These are phyloP conservation scores for Globisporangium heterothallicum DNA, from an alignment of 352 stramenopile genomes.

Conservation along the genomic window DNA sequence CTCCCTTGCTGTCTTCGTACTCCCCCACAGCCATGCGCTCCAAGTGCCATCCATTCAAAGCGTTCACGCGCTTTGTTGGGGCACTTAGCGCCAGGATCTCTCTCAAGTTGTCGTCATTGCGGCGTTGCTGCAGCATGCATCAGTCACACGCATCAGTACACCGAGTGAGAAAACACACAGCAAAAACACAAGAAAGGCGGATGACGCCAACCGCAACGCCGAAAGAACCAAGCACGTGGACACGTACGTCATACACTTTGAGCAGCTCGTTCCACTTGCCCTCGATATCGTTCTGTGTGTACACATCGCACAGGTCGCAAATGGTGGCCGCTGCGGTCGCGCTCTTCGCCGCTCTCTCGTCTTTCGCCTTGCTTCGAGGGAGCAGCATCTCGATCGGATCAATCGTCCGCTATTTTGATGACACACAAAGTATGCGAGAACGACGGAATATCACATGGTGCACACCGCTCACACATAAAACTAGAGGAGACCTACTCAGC, in stretches of 20 bases:
- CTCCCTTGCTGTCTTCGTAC: slow-evolving; percentile 31
- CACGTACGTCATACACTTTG: slow-evolving; percentile 63
- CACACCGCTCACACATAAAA: neutral
- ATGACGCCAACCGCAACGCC: neutral
- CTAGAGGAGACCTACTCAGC: neutral
- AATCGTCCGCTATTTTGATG: neutral
- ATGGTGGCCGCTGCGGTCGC: slow-evolving; percentile 26
- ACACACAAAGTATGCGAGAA: too few species aligned
- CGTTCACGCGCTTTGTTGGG: slow-evolving; percentile 46
- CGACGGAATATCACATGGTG: neutral
- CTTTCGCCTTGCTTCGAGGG: slow-evolving; percentile 21
- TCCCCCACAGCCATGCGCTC: slow-evolving; percentile 80
- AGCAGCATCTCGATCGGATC: slow-evolving; percentile 13
- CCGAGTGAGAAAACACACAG: neutral
- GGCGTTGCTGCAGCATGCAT: slow-evolving; percentile 73
- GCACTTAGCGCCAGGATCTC: slow-evolving; percentile 75
- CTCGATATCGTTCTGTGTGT: slow-evolving; percentile 54
- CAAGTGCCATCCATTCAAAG: slow-evolving; percentile 70
- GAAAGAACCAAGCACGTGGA: neutral
- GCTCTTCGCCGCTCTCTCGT: slow-evolving; percentile 15
- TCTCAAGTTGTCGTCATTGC: slow-evolving; percentile 65
- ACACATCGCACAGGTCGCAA: slow-evolving; percentile 55
- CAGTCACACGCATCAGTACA: neutral
- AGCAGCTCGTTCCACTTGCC: slow-evolving; percentile 67
- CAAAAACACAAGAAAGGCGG: slow-evolving; percentile 3